Base-by-base conservation (phyloP, 1,284 basidiomycete species). In the Golubevia pallescens region DNA sequence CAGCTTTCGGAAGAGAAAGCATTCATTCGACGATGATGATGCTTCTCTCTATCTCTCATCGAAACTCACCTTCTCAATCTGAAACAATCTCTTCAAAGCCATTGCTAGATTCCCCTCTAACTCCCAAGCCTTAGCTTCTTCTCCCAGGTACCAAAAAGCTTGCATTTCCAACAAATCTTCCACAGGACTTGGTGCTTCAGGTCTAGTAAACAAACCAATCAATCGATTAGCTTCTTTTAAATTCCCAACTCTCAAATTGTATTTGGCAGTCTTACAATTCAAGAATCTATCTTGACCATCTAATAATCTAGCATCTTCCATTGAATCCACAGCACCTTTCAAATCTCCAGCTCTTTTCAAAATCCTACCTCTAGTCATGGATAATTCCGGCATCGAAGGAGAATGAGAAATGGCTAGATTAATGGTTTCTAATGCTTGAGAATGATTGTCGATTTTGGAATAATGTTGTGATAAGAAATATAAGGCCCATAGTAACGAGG, bases 281-380 rank as follows among this genome's bases (percentile, higher is more conserved):
- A 99, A 87, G 88, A 95, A 98, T 48, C 97, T 88, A 86, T 99
- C 97, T 86, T 99, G 97, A 0, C 94, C 92, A 84, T 99, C 97
- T 53, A 99, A 87, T 21, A 89, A 84, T 58, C 95, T 88, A 0
- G 96, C 95, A 28, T 93, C 91, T 75, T 96, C 92, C 87, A 96
- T 90, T 55, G 89, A 89, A 28, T 88, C 86, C 0, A 93, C 92
- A 0, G 95, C 96, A 0, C 91, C 92, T 52, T 89, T 86, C 1
- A 89, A 88, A 75, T 97, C 94, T 0, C 96, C 96, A 0, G 91
- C 89, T 3, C 95, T 90, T 84, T 99, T 99, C 58, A 97, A 87
- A 23, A 94, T 89, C 3, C 93, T 91, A 0, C 91, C 97, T 76
- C 91, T 91, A 68, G 92, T 91, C 86, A 93, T 92, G 79, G 92